Percentiles rank a stretch among this genome's conserved stretches.
These are phyloP conservation scores for Cladosporium colombiae DNA, from an alignment of 2,329 filamentous ascomycete genomes.

Conservation along the genomic window DNA sequence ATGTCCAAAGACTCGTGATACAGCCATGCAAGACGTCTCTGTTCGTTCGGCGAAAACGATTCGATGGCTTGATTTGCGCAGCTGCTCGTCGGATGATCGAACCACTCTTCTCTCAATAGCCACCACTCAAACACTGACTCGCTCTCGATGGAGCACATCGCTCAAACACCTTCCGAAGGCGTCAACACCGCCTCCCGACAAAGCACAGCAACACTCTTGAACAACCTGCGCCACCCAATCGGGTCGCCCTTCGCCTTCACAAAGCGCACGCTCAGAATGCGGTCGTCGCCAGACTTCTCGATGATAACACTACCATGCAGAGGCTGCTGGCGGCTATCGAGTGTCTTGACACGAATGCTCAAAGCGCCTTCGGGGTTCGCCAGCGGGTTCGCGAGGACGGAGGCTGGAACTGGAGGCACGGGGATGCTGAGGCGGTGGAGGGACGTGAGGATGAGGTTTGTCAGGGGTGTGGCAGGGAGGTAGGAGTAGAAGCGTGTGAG, in stretches of 20 bases:
- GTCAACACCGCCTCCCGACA: conserved; percentile 74
- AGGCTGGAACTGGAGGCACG: conserved; percentile 47
- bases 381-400: conserved; percentile 6
- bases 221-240: conserved; percentile 92
- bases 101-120: neutral
- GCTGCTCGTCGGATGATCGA: neutral
- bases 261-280: conserved; percentile 74
- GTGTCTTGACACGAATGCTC: conserved; percentile 60
- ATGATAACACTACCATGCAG: conserved; percentile 75
- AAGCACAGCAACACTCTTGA: conserved; percentile 89
- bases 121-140: no score
- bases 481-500: conserved; percentile 91
- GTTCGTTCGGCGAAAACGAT: neutral
- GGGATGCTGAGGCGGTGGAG: conserved; percentile 85
- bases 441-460: conserved; percentile 77
- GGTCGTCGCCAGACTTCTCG: conserved; percentile 58
- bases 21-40: neutral
- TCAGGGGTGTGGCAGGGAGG: conserved; percentile 70
- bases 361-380: conserved; percentile 45
- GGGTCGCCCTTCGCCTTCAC: conserved; percentile 95
- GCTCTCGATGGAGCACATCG: neutral
- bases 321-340: conserved; percentile 70
- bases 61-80: neutral
- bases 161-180: neutral
- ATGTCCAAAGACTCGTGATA: neutral